phyloP scores from a whole-genome alignment of 768 basidiomycete species.

The Mycena amicta region DNA sequence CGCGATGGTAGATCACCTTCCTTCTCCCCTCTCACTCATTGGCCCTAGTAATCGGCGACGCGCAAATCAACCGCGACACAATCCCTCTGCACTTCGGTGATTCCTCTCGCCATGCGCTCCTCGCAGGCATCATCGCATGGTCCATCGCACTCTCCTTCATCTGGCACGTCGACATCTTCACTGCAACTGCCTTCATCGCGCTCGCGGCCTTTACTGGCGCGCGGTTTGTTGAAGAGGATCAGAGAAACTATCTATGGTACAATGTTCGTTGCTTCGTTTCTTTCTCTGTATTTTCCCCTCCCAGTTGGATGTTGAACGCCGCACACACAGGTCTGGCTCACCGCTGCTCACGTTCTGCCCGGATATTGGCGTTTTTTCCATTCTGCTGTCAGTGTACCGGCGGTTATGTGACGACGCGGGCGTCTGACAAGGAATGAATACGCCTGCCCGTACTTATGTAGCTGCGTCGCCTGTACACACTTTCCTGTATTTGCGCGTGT shows the following conservation, averaged over 20 bases:
- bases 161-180: constrained; percentile 35
- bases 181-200: constrained; percentile 26
- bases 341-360: constrained; percentile 35
- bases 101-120: constrained; percentile 24
- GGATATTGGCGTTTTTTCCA: constrained; percentile 35
- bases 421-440: no score
- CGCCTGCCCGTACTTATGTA: no score
- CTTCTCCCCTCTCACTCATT: constrained; percentile 26
- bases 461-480: no score
- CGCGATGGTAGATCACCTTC: constrained; percentile 7
- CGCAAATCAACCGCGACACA: constrained; percentile 37
- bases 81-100: constrained; percentile 42
- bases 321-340: constrained; percentile 35
- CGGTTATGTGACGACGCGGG: no score
- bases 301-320: not conserved
- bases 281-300: not conserved
- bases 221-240: constrained; percentile 35
- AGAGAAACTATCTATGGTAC: constrained; percentile 37
- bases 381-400: no score
- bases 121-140: constrained; percentile 37
- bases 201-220: constrained; percentile 33
- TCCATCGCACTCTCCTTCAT: constrained; percentile 32
- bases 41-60: constrained; percentile 39
- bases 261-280: constrained; percentile 34
- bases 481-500: no score